Conservation (phyloP, 495 filamentous ascomycete genomes). For the Evernia prunastri region DNA sequence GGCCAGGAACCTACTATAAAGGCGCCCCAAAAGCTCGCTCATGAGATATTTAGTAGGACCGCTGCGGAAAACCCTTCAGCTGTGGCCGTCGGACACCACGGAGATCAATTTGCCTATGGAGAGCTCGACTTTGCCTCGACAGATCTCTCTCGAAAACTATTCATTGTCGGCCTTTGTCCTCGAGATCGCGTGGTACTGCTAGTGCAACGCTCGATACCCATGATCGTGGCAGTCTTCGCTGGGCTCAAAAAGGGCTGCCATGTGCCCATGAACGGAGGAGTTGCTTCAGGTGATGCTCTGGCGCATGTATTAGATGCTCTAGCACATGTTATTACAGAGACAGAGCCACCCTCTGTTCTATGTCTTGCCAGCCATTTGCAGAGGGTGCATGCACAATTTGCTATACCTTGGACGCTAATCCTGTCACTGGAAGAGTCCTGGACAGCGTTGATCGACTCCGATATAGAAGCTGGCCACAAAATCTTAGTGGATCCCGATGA, state of each 20-base stretch:
- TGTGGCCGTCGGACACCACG: constrained; percentile 30
- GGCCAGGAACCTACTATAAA: constrained; percentile 24
- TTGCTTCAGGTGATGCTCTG: constrained; percentile 32
- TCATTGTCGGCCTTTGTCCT: constrained; percentile 25
- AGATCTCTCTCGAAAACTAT: constrained; percentile 30
- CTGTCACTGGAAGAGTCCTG: constrained; percentile 1
- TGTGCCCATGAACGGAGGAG: constrained; percentile 35
- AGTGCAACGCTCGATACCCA: constrained; percentile 10
- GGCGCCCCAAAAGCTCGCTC: constrained; percentile 27
- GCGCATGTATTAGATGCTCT: constrained; percentile 29
- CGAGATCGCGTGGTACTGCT: constrained; percentile 26
- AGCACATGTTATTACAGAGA: too few relatives aligned
- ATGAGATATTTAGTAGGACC: constrained; percentile 31
- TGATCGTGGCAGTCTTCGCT: constrained; percentile 10
- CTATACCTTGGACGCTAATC: constrained; percentile 1
- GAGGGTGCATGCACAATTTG: constrained; percentile 16
- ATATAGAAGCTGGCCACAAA: constrained; percentile 14
- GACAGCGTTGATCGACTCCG: not conserved
- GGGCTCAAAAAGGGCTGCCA: constrained; percentile 31
- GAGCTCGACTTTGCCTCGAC: constrained; percentile 32
- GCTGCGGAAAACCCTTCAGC: constrained; percentile 26
- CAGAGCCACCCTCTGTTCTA: constrained; percentile 15
- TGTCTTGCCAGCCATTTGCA: constrained; percentile 10
- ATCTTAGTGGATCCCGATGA: constrained; percentile 27
- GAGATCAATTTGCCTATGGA: constrained; percentile 31